Evolutionary conservation across 257 asterid species (phyloP), one percentile per base, ranked within the genome.

Genomic region (Euphrasia confusa): DNA sequence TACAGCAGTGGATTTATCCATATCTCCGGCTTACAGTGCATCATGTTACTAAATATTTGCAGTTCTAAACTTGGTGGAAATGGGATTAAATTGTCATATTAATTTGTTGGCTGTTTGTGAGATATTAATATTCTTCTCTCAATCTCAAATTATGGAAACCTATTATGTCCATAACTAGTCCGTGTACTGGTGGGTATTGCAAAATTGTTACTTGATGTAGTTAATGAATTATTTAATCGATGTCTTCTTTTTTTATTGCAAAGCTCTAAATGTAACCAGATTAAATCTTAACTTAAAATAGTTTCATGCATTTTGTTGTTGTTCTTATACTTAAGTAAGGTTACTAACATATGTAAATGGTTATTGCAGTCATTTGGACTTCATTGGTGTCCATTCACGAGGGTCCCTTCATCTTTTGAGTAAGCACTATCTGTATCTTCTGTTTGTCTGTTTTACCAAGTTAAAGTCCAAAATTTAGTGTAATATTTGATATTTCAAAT

Each of bases 361-460:
- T 58, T 54, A 61, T 68, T 79, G 81, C 94, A 89, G 95, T 81
- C 97, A 64, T 81, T 86, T 86, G 96, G 96, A 74, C 85, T 89
- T 64, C 95, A 89, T 67, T 89, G 95, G 97, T 86, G 97, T 74
- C 97, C 97, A 17, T 79, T 84, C 77, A 81, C 94, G 49, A 84
- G 94, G 71, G 74, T 84, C 42, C 94, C 87, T 68, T 71, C 94
- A 58, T 80, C 89, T 59, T 86, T 81, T 55, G 91, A 89, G 97
- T 89, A 80, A 79, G 97, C 74, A 71, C 64, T 49, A 55, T 35
- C 54, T 35, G 64, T 60, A 52, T 45, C 61, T 30, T 15, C 11
- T 13, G 7, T 21, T 37, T 27, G 35, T 65, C 17, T 40, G 58
- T 75, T 62, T 47, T 7, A 55, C 53, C 49, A 26, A 21, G 63